Percentiles rank a stretch among this genome's conserved stretches.
Evolutionary conservation across 768 basidiomycete species (phyloP).

Genomic region (Amanita pseudoporphyria): DNA sequence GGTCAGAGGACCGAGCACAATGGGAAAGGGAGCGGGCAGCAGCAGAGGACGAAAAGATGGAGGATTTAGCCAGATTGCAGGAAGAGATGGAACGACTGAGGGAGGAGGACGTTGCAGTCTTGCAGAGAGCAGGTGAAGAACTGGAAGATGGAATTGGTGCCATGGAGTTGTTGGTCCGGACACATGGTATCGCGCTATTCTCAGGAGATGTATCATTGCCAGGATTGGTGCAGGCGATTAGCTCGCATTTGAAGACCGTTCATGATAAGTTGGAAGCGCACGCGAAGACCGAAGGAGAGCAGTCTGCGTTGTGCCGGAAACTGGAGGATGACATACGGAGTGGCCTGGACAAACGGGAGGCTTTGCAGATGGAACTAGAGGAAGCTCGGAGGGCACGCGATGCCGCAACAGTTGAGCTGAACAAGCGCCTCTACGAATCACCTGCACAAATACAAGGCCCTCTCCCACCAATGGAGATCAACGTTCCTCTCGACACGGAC

Average conservation of each 20-base stretch:
- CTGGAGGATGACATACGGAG: constrained; percentile 41
- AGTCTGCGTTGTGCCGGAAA: constrained; percentile 33
- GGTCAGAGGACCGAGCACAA: constrained; percentile 24
- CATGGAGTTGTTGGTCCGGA: constrained; percentile 42
- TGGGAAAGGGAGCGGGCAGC: constrained; percentile 19
- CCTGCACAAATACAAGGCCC: constrained; percentile 11
- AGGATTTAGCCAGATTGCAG: constrained; percentile 34
- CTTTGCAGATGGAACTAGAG: constrained; percentile 43
- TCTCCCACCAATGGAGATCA: constrained; percentile 20
- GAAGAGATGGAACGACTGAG: constrained; percentile 39
- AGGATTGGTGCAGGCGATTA: constrained; percentile 38
- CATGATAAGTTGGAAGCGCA: constrained; percentile 33
- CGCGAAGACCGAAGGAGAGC: constrained; percentile 34
- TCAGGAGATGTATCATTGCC: constrained; percentile 41
- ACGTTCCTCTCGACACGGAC: constrained; percentile 26
- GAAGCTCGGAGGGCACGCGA: constrained; percentile 43
- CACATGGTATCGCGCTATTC: constrained; percentile 46
- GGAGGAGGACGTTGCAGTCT: constrained; percentile 27
- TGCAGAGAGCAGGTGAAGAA: constrained; percentile 33
- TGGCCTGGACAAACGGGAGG: constrained; percentile 37
- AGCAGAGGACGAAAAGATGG: constrained; percentile 40
- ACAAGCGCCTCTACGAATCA: background rate
- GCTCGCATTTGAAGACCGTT: constrained; percentile 41
- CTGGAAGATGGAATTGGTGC: constrained; percentile 39
- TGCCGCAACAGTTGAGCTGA: constrained; percentile 5